Evolutionary conservation across 768 basidiomycete genomes (phyloP).

Genomic region (Termitomyces sp.): DNA sequence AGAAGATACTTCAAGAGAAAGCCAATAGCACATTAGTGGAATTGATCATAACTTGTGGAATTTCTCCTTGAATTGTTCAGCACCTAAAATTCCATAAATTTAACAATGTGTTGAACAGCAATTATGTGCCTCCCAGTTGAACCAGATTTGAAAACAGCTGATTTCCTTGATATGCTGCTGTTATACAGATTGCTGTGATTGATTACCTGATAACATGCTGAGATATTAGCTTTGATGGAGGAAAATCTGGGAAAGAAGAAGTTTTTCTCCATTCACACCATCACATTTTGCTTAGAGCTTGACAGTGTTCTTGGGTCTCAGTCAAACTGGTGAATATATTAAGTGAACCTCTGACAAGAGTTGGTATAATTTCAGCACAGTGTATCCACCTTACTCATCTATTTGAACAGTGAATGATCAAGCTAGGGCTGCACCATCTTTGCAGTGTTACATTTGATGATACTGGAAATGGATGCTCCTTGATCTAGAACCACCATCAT

Average conservation of each 20-base stretch:
- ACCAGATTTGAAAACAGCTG: neutral
- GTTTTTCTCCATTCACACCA: constrained; percentile 7
- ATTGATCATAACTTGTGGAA: neutral
- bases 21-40: neutral
- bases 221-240: constrained; percentile 4
- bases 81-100: neutral
- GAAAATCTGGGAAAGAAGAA: constrained; percentile 6
- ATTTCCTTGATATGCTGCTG: neutral
- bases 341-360: neutral
- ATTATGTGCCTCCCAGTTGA: neutral
- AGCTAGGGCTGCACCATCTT: neutral
- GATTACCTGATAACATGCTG: neutral
- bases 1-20: neutral
- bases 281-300: constrained; percentile 6
- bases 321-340: neutral
- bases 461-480: too few relatives aligned
- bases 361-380: neutral
- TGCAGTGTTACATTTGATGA: too few relatives aligned
- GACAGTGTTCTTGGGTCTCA: neutral
- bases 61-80: neutral
- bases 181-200: neutral
- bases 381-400: neutral
- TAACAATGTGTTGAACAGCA: neutral
- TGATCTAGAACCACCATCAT: too few relatives aligned
- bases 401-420: neutral